Conservation (phyloP, 2,329 filamentous ascomycete genomes). For the Fusarium keratoplasticum region DNA sequence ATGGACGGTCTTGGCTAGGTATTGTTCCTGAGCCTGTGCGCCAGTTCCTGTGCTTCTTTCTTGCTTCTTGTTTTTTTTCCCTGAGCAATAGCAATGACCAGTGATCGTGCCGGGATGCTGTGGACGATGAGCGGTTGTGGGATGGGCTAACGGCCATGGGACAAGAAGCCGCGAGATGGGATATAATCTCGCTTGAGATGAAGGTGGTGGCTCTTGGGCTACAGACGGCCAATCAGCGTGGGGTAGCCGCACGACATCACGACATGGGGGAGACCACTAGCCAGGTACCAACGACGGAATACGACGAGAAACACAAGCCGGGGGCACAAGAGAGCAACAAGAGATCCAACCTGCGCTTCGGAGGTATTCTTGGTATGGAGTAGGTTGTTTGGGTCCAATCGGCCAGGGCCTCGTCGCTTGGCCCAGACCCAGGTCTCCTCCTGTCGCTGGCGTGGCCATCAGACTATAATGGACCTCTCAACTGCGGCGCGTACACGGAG, state of each 20-base stretch:
- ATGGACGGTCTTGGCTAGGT: neutral
- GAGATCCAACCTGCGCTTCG: slow-evolving; percentile 10
- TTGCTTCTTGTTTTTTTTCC: slow-evolving; percentile 12
- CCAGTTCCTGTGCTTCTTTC: neutral
- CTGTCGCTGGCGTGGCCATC: neutral
- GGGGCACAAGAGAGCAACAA: neutral
- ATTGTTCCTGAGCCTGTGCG: slow-evolving; percentile 10
- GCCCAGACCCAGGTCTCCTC: neutral
- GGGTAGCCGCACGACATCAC: slow-evolving; percentile 39
- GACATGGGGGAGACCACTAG: slow-evolving; percentile 27
- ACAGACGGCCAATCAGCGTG: slow-evolving; percentile 37
- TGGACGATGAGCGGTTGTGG: slow-evolving; percentile 34
- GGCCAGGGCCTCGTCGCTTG: slow-evolving; percentile 12
- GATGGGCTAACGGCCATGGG: slow-evolving; percentile 26
- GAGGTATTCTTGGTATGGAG: slow-evolving; percentile 16
- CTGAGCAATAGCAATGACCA: neutral
- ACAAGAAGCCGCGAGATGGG: slow-evolving; percentile 42
- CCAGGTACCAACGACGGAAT: slow-evolving; percentile 29
- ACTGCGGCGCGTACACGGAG: slow-evolving; percentile 11
- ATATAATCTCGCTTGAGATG: slow-evolving; percentile 47
- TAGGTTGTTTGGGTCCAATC: neutral
- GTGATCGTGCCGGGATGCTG: slow-evolving; percentile 29
- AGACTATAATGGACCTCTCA: slow-evolving; percentile 8
- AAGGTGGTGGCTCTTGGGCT: slow-evolving; percentile 27
- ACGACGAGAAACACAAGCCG: slow-evolving; percentile 37